Evolutionary conservation across 1,284 basidiomycete genomes (phyloP), one percentile per base, ranked within the genome.

Genomic region (Trichosporon ovoides): DNA sequence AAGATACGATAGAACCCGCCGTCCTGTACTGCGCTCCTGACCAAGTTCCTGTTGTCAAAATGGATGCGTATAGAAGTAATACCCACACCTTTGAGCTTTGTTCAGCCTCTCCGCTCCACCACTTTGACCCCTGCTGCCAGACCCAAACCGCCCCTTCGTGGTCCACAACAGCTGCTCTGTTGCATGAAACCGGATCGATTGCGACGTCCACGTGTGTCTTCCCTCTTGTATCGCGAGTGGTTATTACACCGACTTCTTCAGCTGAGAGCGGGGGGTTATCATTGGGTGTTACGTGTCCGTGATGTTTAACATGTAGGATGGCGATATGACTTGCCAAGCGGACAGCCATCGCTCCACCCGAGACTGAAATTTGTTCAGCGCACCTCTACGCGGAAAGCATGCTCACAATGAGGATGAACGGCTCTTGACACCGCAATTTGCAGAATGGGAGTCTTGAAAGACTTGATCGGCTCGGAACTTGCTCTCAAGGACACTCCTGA

Each of bases 91-190:
- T n/a, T n/a, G 37, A n/a, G 0, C 13, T 7, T 19, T 46, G 49
- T 3, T 19, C 4, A 1, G n/a, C 2, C 1, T 33, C 22, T 1
- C 33, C 62, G 11, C 65, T 56, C 19, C 62, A 28, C 18, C 34
- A 48, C 16, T 57, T 59, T 40, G 65, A 69, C 33, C 63, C 64
- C 55, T 71, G 66, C 48, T 55, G 59, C 73, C 73, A 74, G 9
- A 70, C 33, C 72, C 71, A 74, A 2, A 76, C 64, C 1, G 64
- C 72, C 0, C 74, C 74, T 1, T 57, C 51, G 37, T 71, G 70
- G 58, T 76, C 74, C 1, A 72, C 70, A 9, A 76, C 36, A 14
- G 67, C 53, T 3, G 61, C 60, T 38, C 66, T 57, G 0, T 66
- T 59, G 66, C 68, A 71, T 1, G 18, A 28, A 1, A 3, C 24